Conservation (phyloP, 2,329 filamentous ascomycete genomes). For the Magnaporthiopsis rhizophila region DNA sequence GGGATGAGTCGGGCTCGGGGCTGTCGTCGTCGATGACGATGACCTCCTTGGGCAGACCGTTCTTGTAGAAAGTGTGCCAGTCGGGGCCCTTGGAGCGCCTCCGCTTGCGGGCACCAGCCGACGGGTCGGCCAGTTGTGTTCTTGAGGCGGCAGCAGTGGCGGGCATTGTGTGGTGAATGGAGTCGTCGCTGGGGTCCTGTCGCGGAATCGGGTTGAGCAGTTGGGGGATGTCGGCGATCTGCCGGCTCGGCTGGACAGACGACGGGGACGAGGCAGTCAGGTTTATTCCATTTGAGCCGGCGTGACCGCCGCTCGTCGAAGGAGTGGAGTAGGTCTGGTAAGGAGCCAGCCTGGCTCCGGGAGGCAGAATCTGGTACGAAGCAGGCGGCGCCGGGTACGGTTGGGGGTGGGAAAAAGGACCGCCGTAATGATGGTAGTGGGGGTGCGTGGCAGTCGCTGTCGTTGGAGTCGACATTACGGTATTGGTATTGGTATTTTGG, state of each 20-base stretch:
- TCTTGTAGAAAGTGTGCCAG: constrained; percentile 76
- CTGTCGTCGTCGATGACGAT: constrained; percentile 74
- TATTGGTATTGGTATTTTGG: constrained; percentile 41
- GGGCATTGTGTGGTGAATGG: constrained; percentile 25
- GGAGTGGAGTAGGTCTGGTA: constrained; percentile 21
- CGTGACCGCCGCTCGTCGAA: constrained; percentile 14
- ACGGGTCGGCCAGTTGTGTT: constrained; percentile 17
- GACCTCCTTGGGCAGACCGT: constrained; percentile 75
- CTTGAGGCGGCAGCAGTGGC: constrained; percentile 22
- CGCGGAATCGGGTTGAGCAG: constrained; percentile 22
- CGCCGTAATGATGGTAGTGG: constrained; percentile 59
- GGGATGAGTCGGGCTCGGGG: constrained; percentile 44
- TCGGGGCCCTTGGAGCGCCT: constrained; percentile 59
- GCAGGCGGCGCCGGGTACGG: constrained; percentile 29
- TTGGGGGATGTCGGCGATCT: constrained; percentile 15
- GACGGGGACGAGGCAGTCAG: constrained; percentile 11
- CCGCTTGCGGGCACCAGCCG: constrained; percentile 36
- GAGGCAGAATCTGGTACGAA: constrained; percentile 13
- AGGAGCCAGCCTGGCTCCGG: constrained; percentile 11
- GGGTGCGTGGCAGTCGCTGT: constrained; percentile 67
- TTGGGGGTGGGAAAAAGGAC: constrained; percentile 48
- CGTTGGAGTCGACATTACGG: constrained; percentile 71
- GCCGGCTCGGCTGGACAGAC: constrained; percentile 3
- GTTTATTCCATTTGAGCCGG: constrained; percentile 28
- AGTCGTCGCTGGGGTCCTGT: constrained; percentile 23